A percentile compares a stretch with the other conserved stretches of the same genome.
phyloP scores from a whole-genome alignment of 148 eudicot genomes.

The Vaccinium macrocarpon region DNA sequence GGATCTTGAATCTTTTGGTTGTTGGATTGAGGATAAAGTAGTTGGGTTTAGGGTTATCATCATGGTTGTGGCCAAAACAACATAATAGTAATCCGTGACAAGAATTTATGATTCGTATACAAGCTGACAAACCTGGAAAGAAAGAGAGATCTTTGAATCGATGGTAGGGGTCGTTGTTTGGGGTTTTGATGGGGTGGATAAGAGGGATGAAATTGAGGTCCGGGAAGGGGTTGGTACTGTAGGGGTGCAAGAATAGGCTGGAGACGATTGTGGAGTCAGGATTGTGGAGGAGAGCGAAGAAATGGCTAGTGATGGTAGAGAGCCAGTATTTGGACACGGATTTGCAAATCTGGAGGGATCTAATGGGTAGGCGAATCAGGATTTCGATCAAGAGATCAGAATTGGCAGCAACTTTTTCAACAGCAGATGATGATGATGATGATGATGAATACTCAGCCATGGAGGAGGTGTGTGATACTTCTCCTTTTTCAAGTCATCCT shows the following conservation, averaged over 20 bases:
- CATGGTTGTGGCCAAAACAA: neutral
- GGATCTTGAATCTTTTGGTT: neutral
- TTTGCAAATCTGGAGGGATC: slow-evolving; percentile 10
- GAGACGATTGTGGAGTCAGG: neutral
- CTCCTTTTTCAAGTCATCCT: neutral
- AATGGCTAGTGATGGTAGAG: slow-evolving; percentile 14
- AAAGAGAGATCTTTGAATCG: neutral
- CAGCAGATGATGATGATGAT: neutral
- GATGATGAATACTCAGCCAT: too few species aligned
- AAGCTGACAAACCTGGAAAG: neutral
- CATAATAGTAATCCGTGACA: neutral
- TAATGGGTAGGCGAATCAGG: slow-evolving; percentile 13
- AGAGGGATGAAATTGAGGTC: neutral
- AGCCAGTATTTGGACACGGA: slow-evolving; percentile 18
- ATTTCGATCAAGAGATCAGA: slow-evolving; percentile 17
- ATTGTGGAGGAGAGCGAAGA: neutral
- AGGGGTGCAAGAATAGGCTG: neutral
- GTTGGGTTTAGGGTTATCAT: neutral
- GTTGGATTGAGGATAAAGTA: slow-evolving; percentile 11
- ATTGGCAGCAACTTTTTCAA: neutral
- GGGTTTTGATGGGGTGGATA: too few species aligned
- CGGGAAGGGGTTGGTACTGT: neutral
- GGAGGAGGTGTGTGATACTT: too few species aligned
- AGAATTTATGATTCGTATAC: neutral
- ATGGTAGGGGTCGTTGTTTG: neutral